Evolutionary conservation across 306 rosid genomes (phyloP).

Genomic region (Cucurbita pepo): DNA sequence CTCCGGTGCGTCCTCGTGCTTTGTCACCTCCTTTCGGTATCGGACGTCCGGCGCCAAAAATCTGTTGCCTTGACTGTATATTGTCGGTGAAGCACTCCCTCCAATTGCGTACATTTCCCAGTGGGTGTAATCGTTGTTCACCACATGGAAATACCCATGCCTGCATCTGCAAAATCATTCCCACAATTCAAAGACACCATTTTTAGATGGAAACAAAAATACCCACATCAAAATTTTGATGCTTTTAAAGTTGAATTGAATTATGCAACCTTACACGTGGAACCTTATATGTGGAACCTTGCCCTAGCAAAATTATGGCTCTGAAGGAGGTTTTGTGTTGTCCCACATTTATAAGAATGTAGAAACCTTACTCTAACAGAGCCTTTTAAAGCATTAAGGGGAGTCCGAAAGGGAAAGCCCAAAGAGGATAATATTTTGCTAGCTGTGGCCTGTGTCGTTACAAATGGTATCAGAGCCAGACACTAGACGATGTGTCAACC

Average conservation of each 20-base stretch:
- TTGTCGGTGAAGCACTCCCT: conserved; percentile 80
- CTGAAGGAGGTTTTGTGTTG: no score
- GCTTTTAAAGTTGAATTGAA: neutral
- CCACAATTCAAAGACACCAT: neutral
- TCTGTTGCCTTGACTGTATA: conserved; percentile 73
- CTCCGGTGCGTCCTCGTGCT: conserved; percentile 57
- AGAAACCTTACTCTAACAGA: no score
- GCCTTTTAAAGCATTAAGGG: no score
- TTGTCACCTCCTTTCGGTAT: conserved; percentile 60
- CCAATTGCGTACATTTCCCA: conserved; percentile 98
- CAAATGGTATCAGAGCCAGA: no score
- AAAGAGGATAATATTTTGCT: no score
- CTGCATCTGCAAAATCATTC: conserved; percentile 40
- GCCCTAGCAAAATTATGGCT: no score
- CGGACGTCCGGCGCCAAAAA: conserved; percentile 51
- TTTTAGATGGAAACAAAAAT: neutral
- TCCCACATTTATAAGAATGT: no score
- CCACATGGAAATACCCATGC: conserved; percentile 79
- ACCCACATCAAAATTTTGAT: neutral
- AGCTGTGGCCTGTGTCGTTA: no score
- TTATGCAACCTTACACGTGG: no score
- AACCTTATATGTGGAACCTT: no score
- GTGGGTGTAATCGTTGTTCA: conserved; percentile 84
- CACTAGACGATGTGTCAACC: no score
- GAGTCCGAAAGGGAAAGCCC: no score